Conservation (phyloP, 495 filamentous ascomycete genomes). For the Hyaloscypha hepaticicola region DNA sequence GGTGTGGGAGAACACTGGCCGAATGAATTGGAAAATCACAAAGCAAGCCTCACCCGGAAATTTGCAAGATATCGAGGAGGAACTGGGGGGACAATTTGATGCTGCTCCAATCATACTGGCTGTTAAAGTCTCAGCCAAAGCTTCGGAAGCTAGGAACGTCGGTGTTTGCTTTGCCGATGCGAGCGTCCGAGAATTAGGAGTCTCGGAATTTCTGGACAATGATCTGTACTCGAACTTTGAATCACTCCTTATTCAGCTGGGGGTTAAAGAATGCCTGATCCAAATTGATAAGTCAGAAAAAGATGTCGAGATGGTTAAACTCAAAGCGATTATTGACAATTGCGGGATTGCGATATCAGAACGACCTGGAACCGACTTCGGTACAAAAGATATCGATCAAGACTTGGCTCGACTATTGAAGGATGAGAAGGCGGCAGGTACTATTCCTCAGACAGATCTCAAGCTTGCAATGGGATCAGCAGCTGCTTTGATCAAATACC, state of each 20-base stretch:
- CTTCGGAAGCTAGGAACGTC: constrained; percentile 78
- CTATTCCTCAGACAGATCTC: constrained; percentile 85
- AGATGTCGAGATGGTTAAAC: constrained; percentile 85
- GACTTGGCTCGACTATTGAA: constrained; percentile 83
- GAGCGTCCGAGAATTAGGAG: constrained; percentile 90
- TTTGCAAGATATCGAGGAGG: constrained; percentile 95
- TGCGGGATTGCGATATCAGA: constrained; percentile 89
- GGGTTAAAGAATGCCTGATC: constrained; percentile 90
- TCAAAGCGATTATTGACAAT: constrained; percentile 83
- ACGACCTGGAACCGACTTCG: constrained; percentile 73
- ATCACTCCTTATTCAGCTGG: constrained; percentile 91
- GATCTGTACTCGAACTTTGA: constrained; percentile 98
- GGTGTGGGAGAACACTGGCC: constrained; percentile 76
- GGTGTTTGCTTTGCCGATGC: constrained; percentile 99
- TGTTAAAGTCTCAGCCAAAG: constrained; percentile 87
- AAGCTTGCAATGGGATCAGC: constrained; percentile 97
- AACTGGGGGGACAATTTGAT: constrained; percentile 84
- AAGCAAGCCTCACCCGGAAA: constrained; percentile 96
- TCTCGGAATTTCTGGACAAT: constrained; percentile 97
- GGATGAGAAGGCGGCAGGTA: constrained; percentile 74
- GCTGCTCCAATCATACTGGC: constrained; percentile 90
- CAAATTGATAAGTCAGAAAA: constrained; percentile 65
- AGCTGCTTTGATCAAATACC: constrained; percentile 90
- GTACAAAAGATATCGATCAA: constrained; percentile 91
- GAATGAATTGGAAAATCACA: constrained; percentile 84